A percentile compares a stretch with the other conserved stretches of the same genome.
Evolutionary conservation across 257 asterid species (phyloP).

Genomic region (Scutellaria baicalensis): DNA sequence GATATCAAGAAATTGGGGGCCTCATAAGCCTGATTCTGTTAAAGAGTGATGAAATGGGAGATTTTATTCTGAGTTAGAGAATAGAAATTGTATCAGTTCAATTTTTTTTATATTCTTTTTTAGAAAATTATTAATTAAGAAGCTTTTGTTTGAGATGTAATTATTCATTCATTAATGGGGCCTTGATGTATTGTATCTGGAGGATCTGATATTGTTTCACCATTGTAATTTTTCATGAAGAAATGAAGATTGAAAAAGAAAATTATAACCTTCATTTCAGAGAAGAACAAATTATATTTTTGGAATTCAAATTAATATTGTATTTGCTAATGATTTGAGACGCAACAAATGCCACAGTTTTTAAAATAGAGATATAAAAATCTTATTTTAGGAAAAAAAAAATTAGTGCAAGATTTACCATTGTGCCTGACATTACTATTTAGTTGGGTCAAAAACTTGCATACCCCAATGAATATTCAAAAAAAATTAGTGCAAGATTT

Average conservation of each 20-base stretch:
- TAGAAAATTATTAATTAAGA: no score
- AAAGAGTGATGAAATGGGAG: conserved; percentile 18
- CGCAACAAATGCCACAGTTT: no score
- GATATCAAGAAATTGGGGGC: conserved; percentile 29
- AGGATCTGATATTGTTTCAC: background rate
- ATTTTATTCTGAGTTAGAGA: conserved; percentile 19
- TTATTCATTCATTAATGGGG: conserved; percentile 4
- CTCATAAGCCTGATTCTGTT: background rate
- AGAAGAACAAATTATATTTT: no score
- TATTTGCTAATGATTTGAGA: no score
- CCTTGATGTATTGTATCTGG: conserved; percentile 1
- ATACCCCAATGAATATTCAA: no score
- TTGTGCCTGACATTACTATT: no score
- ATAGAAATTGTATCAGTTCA: background rate
- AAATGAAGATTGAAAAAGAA: background rate
- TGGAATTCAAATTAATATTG: no score
- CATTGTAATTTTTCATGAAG: background rate
- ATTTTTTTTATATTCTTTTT: background rate
- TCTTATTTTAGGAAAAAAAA: no score
- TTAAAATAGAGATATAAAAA: no score
- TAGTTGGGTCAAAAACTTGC: no score
- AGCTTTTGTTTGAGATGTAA: conserved; percentile 15
- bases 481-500: no score
- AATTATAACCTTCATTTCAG: background rate
- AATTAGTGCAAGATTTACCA: background rate